These are phyloP conservation scores for Fusarium siculi DNA, from an alignment of 2,329 filamentous ascomycete species.

Conservation along the genomic window DNA sequence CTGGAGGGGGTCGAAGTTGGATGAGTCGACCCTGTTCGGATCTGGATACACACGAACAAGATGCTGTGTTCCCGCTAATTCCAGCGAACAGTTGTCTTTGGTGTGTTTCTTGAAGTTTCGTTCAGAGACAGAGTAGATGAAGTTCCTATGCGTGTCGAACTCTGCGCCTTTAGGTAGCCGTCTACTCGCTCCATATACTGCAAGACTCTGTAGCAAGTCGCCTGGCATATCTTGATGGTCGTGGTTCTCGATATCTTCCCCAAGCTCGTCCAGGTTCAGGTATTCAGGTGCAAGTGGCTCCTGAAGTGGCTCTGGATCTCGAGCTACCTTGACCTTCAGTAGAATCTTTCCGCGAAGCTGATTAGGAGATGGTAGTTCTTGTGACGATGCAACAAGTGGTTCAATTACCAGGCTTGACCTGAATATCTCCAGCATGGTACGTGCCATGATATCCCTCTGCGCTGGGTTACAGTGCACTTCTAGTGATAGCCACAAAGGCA, in stretches of 20 bases:
- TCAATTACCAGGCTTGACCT: background rate
- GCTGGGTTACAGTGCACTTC: constrained; percentile 14
- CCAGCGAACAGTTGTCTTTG: background rate
- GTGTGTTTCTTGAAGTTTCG: background rate
- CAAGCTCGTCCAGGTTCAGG: background rate
- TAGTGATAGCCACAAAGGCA: constrained; percentile 17
- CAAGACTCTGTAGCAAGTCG: constrained; percentile 8
- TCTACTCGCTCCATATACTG: constrained; percentile 22
- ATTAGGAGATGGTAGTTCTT: background rate
- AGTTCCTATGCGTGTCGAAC: constrained; percentile 1
- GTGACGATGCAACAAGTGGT: background rate
- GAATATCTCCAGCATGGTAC: constrained; percentile 14
- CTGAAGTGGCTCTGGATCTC: background rate
- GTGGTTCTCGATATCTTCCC: rapidly evolving
- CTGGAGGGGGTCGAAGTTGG: constrained; percentile 13
- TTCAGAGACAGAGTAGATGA: constrained; percentile 22
- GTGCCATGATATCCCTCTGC: constrained; percentile 9
- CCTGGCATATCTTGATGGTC: rapidly evolving
- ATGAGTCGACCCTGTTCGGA: constrained; percentile 23
- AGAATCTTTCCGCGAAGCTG: constrained; percentile 12
- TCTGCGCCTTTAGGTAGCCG: background rate
- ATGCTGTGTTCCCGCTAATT: background rate
- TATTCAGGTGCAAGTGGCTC: background rate
- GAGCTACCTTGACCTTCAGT: constrained; percentile 10
- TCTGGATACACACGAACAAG: constrained; percentile 26